Percentiles rank a stretch among this genome's conserved stretches.
phyloP scores from a whole-genome alignment of 306 rosid genomes.

The Rosa multiflora region DNA sequence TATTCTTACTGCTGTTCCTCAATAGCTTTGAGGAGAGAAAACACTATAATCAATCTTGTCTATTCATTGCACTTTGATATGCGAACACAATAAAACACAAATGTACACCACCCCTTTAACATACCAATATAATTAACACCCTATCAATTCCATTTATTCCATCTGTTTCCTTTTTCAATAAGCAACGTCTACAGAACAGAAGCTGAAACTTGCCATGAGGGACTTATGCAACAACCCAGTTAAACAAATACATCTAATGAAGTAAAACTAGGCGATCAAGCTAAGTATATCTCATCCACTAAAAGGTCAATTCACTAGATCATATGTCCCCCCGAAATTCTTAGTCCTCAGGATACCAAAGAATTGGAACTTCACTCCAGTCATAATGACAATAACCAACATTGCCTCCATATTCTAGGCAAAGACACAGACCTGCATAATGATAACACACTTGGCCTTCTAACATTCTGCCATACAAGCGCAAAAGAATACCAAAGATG shows the following conservation, averaged over 20 bases:
- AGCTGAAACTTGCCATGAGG: neutral
- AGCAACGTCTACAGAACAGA: neutral
- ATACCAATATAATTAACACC: neutral
- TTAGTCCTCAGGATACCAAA: neutral
- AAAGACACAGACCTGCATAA: neutral
- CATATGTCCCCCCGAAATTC: neutral
- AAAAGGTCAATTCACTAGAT: neutral
- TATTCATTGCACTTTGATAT: neutral
- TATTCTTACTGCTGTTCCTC: neutral
- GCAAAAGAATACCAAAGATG: too few species aligned
- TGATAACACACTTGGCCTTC: neutral
- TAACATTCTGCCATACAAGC: neutral
- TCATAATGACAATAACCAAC: neutral
- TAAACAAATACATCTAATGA: neutral
- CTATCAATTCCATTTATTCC: neutral
- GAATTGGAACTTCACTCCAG: neutral
- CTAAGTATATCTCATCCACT: neutral
- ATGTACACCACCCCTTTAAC: neutral
- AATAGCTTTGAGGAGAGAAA: neutral
- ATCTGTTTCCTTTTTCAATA: neutral
- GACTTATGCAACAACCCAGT: neutral
- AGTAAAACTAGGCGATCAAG: neutral
- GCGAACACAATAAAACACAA: neutral
- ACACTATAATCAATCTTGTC: neutral
- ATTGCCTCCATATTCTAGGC: neutral